These are phyloP conservation scores for Lophiostoma macrostomum DNA, from an alignment of 495 filamentous ascomycete species.

Conservation along the genomic window DNA sequence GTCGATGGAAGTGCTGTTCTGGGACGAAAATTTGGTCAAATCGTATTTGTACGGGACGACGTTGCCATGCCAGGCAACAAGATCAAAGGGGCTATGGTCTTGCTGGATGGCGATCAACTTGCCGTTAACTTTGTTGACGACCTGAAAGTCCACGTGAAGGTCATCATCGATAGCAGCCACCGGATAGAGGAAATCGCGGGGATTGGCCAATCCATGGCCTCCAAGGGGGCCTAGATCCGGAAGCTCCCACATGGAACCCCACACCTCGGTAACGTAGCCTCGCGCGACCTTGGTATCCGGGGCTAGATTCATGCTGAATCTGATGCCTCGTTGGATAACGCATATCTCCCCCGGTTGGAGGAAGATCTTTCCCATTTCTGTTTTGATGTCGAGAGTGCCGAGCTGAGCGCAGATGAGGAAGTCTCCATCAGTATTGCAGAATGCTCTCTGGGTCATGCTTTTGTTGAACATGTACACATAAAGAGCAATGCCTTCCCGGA, in stretches of 20 bases:
- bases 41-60: constrained; percentile 49
- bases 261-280: constrained; percentile 46
- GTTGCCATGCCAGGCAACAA: constrained; percentile 48
- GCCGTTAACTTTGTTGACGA: constrained; percentile 45
- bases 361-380: constrained; percentile 46
- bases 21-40: constrained; percentile 45
- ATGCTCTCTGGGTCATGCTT: constrained; percentile 42
- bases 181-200: constrained; percentile 45
- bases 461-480: constrained; percentile 44
- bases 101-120: constrained; percentile 42
- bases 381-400: constrained; percentile 46
- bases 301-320: constrained; percentile 38
- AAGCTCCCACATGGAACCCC: constrained; percentile 44
- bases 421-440: constrained; percentile 46
- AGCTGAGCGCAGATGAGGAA: constrained; percentile 45
- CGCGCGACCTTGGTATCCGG: constrained; percentile 37
- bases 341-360: constrained; percentile 46
- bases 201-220: constrained; percentile 44
- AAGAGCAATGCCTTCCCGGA: constrained; percentile 41
- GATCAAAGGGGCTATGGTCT: constrained; percentile 45
- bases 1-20: constrained; percentile 46
- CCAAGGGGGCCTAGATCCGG: constrained; percentile 46
- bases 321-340: constrained; percentile 44
- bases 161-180: constrained; percentile 45
- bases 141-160: constrained; percentile 40